Conservation (phyloP, 768 basidiomycete species). For the Coprinopsis sp. region DNA sequence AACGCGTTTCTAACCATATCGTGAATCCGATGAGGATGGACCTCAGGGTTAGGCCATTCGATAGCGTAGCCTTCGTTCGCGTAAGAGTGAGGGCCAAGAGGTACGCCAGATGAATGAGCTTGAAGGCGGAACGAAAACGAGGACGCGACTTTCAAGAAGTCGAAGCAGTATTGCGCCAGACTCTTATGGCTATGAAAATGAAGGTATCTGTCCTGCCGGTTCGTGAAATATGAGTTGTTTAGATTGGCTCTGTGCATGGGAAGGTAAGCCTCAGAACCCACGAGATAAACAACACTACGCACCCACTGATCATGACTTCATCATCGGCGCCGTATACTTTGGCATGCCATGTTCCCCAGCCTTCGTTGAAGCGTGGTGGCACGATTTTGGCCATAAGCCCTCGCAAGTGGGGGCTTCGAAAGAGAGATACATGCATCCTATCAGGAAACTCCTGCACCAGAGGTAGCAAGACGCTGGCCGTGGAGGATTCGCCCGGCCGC, state of each 20-base stretch:
- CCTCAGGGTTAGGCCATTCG: constrained; percentile 61
- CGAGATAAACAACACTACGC: constrained; percentile 14
- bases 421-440: constrained; percentile 75
- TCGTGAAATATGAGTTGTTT: constrained; percentile 87
- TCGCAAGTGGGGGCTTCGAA: constrained; percentile 80
- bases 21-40: constrained; percentile 69
- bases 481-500: constrained; percentile 67
- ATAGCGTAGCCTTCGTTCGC: constrained; percentile 44
- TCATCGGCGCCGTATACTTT: constrained; percentile 95
- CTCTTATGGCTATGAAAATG: constrained; percentile 56
- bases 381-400: constrained; percentile 72
- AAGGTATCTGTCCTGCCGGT: constrained; percentile 93
- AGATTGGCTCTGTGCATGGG: constrained; percentile 75
- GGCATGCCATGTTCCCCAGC: constrained; percentile 98
- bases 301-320: constrained; percentile 92
- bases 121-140: constrained; percentile 66
- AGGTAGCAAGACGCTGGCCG: constrained; percentile 63
- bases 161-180: constrained; percentile 79
- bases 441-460: constrained; percentile 67
- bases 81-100: constrained; percentile 25
- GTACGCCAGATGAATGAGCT: constrained; percentile 14
- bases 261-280: neutral
- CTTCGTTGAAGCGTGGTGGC: constrained; percentile 93
- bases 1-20: constrained; percentile 53
- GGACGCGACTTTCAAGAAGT: constrained; percentile 65